These are phyloP conservation scores for Luvunga scandens DNA, from an alignment of 345 rosid species.

Conservation along the genomic window DNA sequence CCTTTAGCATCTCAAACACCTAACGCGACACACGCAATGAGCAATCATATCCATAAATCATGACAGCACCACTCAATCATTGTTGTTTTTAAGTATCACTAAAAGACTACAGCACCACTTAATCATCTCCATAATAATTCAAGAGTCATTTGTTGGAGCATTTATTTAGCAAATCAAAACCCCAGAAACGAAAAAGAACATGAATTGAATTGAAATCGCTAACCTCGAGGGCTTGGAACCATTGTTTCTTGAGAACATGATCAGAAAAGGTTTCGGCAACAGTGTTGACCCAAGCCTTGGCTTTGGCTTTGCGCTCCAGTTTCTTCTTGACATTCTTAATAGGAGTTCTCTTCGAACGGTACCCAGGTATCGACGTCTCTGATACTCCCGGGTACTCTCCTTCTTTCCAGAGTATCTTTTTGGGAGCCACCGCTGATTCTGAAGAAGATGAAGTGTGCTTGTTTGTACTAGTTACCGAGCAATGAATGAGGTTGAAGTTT, in stretches of 20 bases:
- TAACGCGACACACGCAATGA: constrained; percentile 8
- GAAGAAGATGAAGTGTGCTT: constrained; percentile 23
- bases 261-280: constrained; percentile 83
- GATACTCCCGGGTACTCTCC: constrained; percentile 78
- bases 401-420: constrained; percentile 67
- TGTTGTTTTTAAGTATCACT: background rate
- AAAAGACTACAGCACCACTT: background rate
- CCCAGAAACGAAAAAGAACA: background rate
- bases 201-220: background rate
- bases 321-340: constrained; percentile 74
- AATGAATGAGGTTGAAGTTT: constrained; percentile 13
- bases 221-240: constrained; percentile 84
- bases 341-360: constrained; percentile 41
- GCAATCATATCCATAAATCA: background rate
- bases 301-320: constrained; percentile 52
- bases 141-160: background rate
- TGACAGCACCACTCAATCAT: constrained; percentile 5
- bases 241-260: constrained; percentile 67
- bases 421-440: constrained; percentile 30
- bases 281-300: constrained; percentile 78
- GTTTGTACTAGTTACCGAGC: constrained; percentile 16
- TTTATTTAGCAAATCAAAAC: background rate
- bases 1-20: constrained; percentile 72
- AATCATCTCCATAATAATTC: no score
- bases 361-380: constrained; percentile 21